Evolutionary conservation across 257 asterid genomes (phyloP).

Genomic region (Petunia axillaris): DNA sequence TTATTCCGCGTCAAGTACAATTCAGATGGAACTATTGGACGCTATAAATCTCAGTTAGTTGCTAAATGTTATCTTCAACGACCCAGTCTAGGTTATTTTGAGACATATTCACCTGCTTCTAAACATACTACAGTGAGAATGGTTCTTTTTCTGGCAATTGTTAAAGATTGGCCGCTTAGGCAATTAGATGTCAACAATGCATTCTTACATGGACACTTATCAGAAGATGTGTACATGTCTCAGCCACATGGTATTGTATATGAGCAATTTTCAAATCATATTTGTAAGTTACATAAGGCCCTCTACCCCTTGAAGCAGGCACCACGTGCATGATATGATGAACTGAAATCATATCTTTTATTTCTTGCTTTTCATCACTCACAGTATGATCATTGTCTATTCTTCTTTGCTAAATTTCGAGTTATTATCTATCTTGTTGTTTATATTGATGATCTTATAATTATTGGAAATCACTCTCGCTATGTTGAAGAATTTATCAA

Average conservation of each 20-base stretch:
- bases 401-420: too few species aligned
- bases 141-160: not conserved
- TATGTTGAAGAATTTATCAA: not conserved
- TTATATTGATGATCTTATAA: not conserved
- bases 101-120: not conserved
- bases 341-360: not conserved
- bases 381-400: not conserved
- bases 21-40: not conserved
- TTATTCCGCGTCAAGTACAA: not conserved
- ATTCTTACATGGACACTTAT: not conserved
- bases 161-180: not conserved
- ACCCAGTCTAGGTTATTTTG: not conserved
- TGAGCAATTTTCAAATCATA: not conserved
- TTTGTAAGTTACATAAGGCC: not conserved
- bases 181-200: not conserved
- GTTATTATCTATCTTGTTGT: not conserved
- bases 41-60: not conserved
- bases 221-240: not conserved
- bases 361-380: not conserved
- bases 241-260: not conserved
- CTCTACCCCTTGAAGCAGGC: slow-evolving; percentile 2
- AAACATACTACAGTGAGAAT: not conserved
- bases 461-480: not conserved
- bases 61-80: not conserved
- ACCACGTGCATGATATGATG: not conserved